Evolutionary conservation across 2,329 filamentous ascomycete species (phyloP).

Genomic region (Cytospora paraplurivora): DNA sequence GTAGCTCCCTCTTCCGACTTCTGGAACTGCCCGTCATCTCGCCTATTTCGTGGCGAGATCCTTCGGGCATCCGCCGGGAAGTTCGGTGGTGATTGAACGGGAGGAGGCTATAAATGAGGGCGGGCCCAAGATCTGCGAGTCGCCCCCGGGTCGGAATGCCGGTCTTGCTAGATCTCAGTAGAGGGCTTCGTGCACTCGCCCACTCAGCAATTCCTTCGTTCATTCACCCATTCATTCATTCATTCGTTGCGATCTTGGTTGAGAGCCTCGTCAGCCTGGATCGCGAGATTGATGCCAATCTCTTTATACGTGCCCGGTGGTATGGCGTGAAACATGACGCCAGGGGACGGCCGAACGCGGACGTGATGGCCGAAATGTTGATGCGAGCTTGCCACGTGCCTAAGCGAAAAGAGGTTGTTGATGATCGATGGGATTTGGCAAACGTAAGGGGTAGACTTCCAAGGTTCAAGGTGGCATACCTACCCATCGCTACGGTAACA

Average conservation of each 20-base stretch:
- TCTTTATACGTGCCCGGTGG: background rate
- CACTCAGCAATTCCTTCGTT: background rate
- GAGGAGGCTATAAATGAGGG: constrained; percentile 1
- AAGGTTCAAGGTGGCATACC: background rate
- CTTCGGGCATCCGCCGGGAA: constrained; percentile 6
- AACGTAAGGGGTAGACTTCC: too few species aligned
- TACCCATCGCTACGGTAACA: background rate
- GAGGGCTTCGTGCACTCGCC: background rate
- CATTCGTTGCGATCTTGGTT: background rate
- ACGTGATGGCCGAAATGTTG: constrained; percentile 23
- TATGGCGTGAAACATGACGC: constrained; percentile 9
- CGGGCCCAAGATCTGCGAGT: background rate
- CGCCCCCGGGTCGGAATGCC: background rate
- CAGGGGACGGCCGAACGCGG: constrained; percentile 8
- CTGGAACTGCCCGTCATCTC: constrained; percentile 16
- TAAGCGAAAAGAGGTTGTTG: constrained; percentile 27
- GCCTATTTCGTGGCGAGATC: constrained; percentile 18
- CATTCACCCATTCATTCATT: background rate
- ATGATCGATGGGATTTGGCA: background rate
- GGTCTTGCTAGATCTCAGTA: background rate
- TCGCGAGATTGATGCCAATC: constrained; percentile 15
- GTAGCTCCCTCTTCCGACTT: background rate
- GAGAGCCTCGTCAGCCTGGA: background rate
- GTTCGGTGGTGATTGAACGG: background rate
- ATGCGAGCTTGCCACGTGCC: constrained; percentile 28